Percentiles rank a stretch among this genome's conserved stretches.
Evolutionary conservation across 176 grass and related monocot species (phyloP).

Genomic region (Cenchrus americanus): DNA sequence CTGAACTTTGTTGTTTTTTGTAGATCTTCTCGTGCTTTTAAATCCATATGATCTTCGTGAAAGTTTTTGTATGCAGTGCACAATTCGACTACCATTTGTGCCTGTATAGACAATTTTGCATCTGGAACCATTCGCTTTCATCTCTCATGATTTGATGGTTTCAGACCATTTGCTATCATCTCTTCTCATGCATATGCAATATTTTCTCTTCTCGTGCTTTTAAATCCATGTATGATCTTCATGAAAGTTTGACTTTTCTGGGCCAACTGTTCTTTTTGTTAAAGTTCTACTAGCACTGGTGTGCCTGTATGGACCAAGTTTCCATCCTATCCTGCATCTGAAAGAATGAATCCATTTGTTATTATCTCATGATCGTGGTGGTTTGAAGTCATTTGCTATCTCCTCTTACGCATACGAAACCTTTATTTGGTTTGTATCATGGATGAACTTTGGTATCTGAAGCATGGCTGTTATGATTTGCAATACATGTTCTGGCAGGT

Average conservation of each 20-base stretch:
- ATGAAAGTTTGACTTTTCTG: slow-evolving; percentile 5
- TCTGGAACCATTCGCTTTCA: neutral
- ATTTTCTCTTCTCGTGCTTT: slow-evolving; percentile 15
- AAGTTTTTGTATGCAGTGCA: neutral
- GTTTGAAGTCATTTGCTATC: neutral
- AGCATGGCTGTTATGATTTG: neutral
- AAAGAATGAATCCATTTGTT: neutral
- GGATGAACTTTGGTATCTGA: slow-evolving; percentile 21
- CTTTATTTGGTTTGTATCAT: slow-evolving; percentile 21
- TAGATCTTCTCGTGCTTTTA: slow-evolving; percentile 14
- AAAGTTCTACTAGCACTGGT: neutral
- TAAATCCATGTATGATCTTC: slow-evolving; percentile 14
- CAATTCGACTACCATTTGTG: neutral
- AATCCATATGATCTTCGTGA: slow-evolving; percentile 6
- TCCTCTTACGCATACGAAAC: slow-evolving; percentile 18
- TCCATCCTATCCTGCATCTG: slow-evolving; percentile 14
- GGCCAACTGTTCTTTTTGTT: neutral
- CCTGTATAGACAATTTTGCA: neutral
- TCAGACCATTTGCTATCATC: slow-evolving; percentile 10
- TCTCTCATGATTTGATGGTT: slow-evolving; percentile 2
- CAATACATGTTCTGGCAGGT: slow-evolving; percentile 8
- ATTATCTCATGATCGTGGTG: neutral
- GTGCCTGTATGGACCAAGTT: neutral
- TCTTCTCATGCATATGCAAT: slow-evolving; percentile 30
- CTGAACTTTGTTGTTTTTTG: neutral